Evolutionary conservation across 352 stramenopile species (phyloP).

Genomic region (Thraustochytrium sp.): DNA sequence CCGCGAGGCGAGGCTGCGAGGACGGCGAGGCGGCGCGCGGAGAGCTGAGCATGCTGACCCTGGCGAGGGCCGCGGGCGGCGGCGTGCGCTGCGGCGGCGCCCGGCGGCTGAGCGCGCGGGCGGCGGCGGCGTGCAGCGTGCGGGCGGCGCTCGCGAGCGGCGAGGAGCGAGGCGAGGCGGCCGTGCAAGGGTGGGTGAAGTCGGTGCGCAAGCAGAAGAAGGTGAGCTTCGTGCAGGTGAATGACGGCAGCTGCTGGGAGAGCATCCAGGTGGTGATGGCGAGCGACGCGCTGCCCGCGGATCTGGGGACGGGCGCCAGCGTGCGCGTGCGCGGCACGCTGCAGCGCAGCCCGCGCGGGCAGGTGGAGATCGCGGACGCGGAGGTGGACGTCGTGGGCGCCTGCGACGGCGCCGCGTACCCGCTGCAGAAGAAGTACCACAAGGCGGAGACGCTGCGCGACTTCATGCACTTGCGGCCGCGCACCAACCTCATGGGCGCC

Average conservation of each 20-base stretch:
- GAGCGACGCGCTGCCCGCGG: not conserved
- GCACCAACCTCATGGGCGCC: conserved; percentile 92
- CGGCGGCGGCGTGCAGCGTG: not conserved
- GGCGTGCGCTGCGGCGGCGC: not conserved
- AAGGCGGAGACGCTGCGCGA: conserved; percentile 93
- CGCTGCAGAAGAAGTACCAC: conserved; percentile 97
- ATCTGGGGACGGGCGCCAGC: conserved; percentile 7
- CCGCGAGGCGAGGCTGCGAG: too few relatives aligned
- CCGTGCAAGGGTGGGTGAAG: conserved; percentile 44
- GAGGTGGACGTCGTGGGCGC: conserved; percentile 76
- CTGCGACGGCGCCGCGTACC: conserved; percentile 85
- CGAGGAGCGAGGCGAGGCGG: not conserved
- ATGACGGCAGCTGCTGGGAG: conserved; percentile 1
- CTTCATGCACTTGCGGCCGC: conserved; percentile 87
- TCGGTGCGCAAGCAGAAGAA: conserved; percentile 45
- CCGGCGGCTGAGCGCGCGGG: not conserved
- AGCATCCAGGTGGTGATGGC: conserved; percentile 37
- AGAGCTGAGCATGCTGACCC: not conserved
- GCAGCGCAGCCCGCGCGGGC: not conserved
- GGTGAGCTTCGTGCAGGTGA: conserved; percentile 41
- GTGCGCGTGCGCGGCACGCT: not conserved
- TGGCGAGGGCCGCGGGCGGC: too few relatives aligned
- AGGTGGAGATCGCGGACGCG: conserved; percentile 72
- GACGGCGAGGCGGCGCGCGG: too few relatives aligned
- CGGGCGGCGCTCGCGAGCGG: not conserved